A percentile compares a stretch with the other conserved stretches of the same genome.
phyloP scores from a whole-genome alignment of 257 asterid species.

The Vinca minor region DNA sequence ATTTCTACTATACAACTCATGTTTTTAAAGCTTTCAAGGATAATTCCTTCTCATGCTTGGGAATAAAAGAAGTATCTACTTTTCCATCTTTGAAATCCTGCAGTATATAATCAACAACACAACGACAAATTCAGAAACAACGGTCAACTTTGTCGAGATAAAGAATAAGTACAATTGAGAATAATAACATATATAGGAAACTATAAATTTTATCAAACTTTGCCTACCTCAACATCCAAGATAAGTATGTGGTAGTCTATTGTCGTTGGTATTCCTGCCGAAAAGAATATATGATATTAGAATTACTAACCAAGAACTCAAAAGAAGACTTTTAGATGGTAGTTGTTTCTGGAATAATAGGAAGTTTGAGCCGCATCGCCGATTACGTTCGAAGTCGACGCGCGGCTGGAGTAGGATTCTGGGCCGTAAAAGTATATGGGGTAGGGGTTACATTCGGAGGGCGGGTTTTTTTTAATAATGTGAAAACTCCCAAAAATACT shows the following conservation, averaged over 20 bases:
- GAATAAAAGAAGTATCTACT: slow-evolving; percentile 95
- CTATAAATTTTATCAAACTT: not conserved
- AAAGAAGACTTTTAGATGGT: not conserved
- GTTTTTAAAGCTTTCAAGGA: too few relatives aligned
- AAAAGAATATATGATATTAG: not conserved
- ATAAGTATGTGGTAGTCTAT: slow-evolving; percentile 96
- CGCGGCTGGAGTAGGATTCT: too few relatives aligned
- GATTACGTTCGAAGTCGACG: too few relatives aligned
- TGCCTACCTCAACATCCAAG: slow-evolving; percentile 85
- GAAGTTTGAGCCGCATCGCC: too few relatives aligned
- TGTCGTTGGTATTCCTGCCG: slow-evolving; percentile 91
- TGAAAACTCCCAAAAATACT: too few relatives aligned
- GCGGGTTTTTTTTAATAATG: too few relatives aligned
- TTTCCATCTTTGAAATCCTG: slow-evolving; percentile 90
- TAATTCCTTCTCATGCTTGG: slow-evolving; percentile 92
- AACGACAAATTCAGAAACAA: slow-evolving; percentile 1
- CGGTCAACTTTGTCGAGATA: not conserved
- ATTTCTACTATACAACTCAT: too few relatives aligned
- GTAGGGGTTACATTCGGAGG: too few relatives aligned
- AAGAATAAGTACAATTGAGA: not conserved
- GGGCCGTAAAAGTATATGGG: too few relatives aligned
- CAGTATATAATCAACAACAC: slow-evolving; percentile 9
- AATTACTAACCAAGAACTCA: not conserved
- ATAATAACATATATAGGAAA: not conserved
- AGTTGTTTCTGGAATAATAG: too few relatives aligned